Evolutionary conservation across 1,284 basidiomycete species (phyloP), one percentile per base, ranked within the genome.

Genomic region (Porogramme epimiltina): DNA sequence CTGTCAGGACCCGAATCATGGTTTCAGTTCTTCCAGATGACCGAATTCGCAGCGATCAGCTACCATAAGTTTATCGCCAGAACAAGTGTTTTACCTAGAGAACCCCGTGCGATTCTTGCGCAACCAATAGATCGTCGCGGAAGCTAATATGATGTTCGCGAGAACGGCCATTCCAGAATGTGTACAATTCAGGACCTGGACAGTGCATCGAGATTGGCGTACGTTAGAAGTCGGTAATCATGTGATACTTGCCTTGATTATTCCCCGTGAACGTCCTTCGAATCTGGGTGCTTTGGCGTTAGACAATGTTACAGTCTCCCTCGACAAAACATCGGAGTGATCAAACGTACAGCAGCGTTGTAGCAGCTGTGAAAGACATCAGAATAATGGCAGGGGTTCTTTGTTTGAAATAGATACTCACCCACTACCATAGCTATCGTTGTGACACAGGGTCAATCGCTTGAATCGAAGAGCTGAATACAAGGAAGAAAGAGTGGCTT

Each of bases 101-200:
- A 51, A 51, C 8, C 43, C 34, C 34, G 10, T 42, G n/a, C 40
- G 38, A 11, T 22, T 34, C 11, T 37, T 24, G 9, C 42, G 28
- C 3, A 55, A 22, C 2, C 34, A 28, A 25, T 47, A 26, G 4
- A 51, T 51, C 15, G 51, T 39, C 6, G 49, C 36, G 0, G 33
- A 46, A 4, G 49, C 47, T 1, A 55, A 46, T 11, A 51, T 18
- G 4, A 28, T 28, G 25, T 44, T 55, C 5, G 54, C 54, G 0
- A 34, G 13, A 20, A 46, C 28, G 1, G 48, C 54, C 26, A 47
- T 22, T 1, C 42, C 49, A 11, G 43, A 51, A 13, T 51, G 54
- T n/a, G 43, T 44, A 22, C 39, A 22, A 11, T 40, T 33, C 11
- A 55, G 43, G 15, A 31, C 39, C 54, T 55, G 18, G 8, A 1